Conservation (phyloP, 2,329 filamentous ascomycete genomes). For the Colletotrichum aenigma region DNA sequence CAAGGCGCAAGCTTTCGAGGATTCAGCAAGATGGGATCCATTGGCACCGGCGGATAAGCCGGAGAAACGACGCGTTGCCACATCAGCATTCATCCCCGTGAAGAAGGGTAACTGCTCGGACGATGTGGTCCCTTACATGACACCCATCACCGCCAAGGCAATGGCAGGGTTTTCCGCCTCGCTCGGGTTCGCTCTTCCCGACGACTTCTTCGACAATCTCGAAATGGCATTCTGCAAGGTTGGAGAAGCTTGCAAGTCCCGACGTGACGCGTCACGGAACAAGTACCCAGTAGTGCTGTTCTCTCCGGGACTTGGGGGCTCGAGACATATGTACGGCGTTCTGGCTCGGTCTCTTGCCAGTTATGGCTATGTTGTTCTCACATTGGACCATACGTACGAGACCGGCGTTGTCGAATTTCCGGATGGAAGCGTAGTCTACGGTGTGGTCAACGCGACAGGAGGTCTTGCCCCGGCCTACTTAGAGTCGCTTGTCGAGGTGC, state of each 20-base stretch:
- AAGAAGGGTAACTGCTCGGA: background rate
- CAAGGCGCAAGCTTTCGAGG: constrained; percentile 20
- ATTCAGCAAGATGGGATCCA: constrained; percentile 23
- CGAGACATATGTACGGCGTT: constrained; percentile 44
- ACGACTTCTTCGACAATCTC: constrained; percentile 6
- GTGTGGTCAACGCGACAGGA: constrained; percentile 2
- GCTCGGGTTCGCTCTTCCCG: constrained; percentile 7
- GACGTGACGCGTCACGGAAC: background rate
- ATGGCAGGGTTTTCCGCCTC: background rate
- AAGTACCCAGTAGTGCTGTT: constrained; percentile 39
- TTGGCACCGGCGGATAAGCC: constrained; percentile 17
- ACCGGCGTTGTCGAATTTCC: constrained; percentile 49
- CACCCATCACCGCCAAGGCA: constrained; percentile 8
- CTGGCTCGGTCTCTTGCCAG: constrained; percentile 49
- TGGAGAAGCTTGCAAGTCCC: background rate
- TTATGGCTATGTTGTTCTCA: constrained; percentile 47
- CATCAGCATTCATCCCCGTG: constrained; percentile 17
- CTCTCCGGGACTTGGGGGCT: constrained; percentile 46
- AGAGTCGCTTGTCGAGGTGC: background rate
- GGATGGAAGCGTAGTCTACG: constrained; percentile 36
- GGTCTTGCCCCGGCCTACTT: background rate
- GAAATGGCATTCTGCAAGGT: constrained; percentile 22
- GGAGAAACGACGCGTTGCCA: constrained; percentile 20
- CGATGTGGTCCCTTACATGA: constrained; percentile 18
- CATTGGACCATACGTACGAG: constrained; percentile 54